phyloP scores from a whole-genome alignment of 2,329 filamentous ascomycete genomes.

The Xylariaceae sp. region DNA sequence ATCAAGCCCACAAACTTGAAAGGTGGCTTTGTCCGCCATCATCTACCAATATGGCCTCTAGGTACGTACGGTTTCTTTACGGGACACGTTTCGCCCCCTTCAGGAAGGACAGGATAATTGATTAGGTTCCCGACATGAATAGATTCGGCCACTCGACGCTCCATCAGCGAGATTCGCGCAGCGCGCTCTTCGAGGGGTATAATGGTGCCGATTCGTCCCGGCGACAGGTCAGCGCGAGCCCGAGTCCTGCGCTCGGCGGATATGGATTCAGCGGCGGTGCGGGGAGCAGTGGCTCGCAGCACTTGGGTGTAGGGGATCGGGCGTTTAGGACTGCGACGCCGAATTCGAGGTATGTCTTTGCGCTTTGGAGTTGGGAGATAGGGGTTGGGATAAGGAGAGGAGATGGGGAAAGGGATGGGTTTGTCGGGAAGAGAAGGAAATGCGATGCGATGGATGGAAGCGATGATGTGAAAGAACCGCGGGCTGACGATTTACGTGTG shows the following conservation, averaged over 20 bases:
- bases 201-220: slow-evolving; percentile 45
- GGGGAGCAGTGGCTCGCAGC: slow-evolving; percentile 21
- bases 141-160: slow-evolving; percentile 65
- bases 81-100: not conserved
- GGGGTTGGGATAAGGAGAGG: not conserved
- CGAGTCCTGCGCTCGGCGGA: slow-evolving; percentile 37
- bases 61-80: slow-evolving; percentile 22
- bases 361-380: not conserved
- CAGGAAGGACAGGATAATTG: too few species aligned
- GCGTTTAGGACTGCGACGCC: slow-evolving; percentile 65
- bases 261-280: slow-evolving; percentile 43
- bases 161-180: slow-evolving; percentile 68
- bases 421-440: not conserved
- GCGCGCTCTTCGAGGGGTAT: slow-evolving; percentile 71
- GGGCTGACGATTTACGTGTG: slow-evolving; percentile 2
- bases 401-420: not conserved
- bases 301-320: slow-evolving; percentile 28
- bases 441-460: not conserved
- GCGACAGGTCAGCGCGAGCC: slow-evolving; percentile 42
- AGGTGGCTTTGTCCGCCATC: slow-evolving; percentile 5
- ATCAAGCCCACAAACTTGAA: not conserved
- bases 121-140: not conserved
- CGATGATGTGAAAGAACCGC: not conserved
- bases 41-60: slow-evolving; percentile 28
- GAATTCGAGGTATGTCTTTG: slow-evolving; percentile 52